Percentiles rank a stretch among this genome's conserved stretches.
Conservation (phyloP, 305 asterid genomes). For the Solanum hybrid region DNA sequence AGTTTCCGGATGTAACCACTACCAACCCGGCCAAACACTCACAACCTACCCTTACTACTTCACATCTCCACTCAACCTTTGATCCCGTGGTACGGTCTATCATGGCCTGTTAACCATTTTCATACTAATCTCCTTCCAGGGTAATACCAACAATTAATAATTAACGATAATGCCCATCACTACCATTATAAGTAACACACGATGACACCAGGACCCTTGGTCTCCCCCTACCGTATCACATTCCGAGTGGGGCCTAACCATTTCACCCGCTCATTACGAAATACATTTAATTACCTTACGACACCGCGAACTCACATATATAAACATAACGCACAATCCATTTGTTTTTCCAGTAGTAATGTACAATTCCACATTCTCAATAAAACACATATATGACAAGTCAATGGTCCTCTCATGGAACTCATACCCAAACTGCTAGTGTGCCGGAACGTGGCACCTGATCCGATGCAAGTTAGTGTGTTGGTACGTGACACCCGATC, state of each 20-base stretch:
- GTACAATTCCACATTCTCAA: neutral
- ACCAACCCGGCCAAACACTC: neutral
- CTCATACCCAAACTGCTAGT: neutral
- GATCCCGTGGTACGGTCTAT: neutral
- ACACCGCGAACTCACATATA: neutral
- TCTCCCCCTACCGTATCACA: neutral
- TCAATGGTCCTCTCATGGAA: neutral
- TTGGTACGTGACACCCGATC: neutral
- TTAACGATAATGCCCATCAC: neutral
- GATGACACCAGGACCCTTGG: neutral
- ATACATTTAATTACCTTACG: neutral
- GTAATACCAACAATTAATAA: no score
- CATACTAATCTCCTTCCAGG: neutral
- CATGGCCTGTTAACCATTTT: neutral
- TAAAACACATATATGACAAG: no score
- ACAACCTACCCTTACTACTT: neutral
- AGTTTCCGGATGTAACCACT: neutral
- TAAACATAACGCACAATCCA: neutral
- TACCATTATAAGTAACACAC: neutral
- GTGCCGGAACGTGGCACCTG: neutral
- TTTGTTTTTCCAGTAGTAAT: neutral
- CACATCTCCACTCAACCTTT: neutral
- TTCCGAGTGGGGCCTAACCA: neutral
- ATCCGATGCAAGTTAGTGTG: neutral
- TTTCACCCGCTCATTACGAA: neutral